These are phyloP conservation scores for Coemansia sp. DNA, from an alignment of 192 early-diverging fungal genomes.

Conservation along the genomic window DNA sequence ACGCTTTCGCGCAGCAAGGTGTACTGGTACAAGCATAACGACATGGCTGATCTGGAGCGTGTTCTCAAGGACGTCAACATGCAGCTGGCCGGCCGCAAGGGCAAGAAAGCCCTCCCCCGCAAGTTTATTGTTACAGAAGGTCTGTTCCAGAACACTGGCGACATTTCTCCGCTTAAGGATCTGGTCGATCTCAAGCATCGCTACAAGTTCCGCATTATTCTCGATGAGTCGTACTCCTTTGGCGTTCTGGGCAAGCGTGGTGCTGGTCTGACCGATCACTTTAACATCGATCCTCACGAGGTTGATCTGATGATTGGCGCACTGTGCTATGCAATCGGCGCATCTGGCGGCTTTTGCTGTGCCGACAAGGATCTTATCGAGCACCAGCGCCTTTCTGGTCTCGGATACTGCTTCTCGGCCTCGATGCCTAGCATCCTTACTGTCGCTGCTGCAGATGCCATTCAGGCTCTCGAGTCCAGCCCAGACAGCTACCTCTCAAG, in stretches of 20 bases:
- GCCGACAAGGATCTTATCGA: constrained; percentile 84
- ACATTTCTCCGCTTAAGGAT: constrained; percentile 79
- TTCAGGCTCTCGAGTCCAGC: constrained; percentile 52
- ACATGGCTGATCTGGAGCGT: constrained; percentile 91
- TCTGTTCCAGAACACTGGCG: constrained; percentile 83
- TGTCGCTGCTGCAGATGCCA: constrained; percentile 82
- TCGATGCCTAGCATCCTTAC: constrained; percentile 92
- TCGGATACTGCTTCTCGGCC: constrained; percentile 91
- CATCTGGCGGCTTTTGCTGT: constrained; percentile 92
- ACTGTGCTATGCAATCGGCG: constrained; percentile 74
- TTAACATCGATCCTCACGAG: constrained; percentile 67
- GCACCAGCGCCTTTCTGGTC: constrained; percentile 88
- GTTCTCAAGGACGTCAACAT: constrained; percentile 74
- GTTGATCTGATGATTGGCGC: constrained; percentile 91
- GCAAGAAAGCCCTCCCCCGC: constrained; percentile 79
- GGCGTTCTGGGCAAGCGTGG: constrained; percentile 85
- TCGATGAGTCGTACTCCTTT: constrained; percentile 91
- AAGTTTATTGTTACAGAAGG: constrained; percentile 95
- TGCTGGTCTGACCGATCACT: constrained; percentile 87
- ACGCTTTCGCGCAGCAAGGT: constrained; percentile 89
- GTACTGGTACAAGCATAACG: constrained; percentile 94
- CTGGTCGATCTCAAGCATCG: constrained; percentile 89
- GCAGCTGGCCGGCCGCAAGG: constrained; percentile 64
- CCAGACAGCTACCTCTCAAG: constrained; percentile 46
- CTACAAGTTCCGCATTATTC: constrained; percentile 95